These are phyloP conservation scores for Harringtonia lauricola DNA, from an alignment of 2,329 filamentous ascomycete species.

Conservation along the genomic window DNA sequence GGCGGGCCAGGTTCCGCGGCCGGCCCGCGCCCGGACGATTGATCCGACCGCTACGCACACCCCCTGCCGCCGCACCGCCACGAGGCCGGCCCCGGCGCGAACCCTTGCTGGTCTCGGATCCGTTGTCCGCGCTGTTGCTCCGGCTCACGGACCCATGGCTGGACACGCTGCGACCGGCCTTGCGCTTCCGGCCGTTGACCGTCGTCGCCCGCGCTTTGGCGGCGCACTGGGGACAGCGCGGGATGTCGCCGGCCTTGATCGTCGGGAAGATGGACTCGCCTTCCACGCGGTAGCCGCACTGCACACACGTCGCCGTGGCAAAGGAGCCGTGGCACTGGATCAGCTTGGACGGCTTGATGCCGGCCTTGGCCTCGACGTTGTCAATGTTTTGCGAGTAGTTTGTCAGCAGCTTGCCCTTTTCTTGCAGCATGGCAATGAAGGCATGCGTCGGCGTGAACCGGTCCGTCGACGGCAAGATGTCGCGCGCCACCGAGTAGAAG, in stretches of 20 bases:
- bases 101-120: not conserved
- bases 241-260: conserved; percentile 64
- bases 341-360: conserved; percentile 68
- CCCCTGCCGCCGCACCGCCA: too few relatives aligned
- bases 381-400: conserved; percentile 99
- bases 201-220: conserved; percentile 20
- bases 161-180: not conserved
- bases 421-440: conserved; percentile 82
- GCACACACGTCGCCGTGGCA: conserved; percentile 79
- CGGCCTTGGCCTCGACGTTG: conserved; percentile 82
- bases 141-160: conserved; percentile 4
- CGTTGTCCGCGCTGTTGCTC: conserved; percentile 8
- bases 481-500: conserved; percentile 85
- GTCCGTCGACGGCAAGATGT: conserved; percentile 73
- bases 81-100: too few relatives aligned
- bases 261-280: conserved; percentile 73
- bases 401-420: conserved; percentile 79
- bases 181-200: conserved; percentile 13
- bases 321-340: conserved; percentile 97
- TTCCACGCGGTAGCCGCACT: conserved; percentile 62
- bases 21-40: conserved; percentile 14
- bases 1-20: conserved; percentile 27
- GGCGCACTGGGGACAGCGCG: conserved; percentile 64
- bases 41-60: too few relatives aligned
- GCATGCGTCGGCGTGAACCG: conserved; percentile 85